Evolutionary conservation across 2,329 filamentous ascomycete genomes (phyloP).

Genomic region (Acephala macrosclerotiorum): DNA sequence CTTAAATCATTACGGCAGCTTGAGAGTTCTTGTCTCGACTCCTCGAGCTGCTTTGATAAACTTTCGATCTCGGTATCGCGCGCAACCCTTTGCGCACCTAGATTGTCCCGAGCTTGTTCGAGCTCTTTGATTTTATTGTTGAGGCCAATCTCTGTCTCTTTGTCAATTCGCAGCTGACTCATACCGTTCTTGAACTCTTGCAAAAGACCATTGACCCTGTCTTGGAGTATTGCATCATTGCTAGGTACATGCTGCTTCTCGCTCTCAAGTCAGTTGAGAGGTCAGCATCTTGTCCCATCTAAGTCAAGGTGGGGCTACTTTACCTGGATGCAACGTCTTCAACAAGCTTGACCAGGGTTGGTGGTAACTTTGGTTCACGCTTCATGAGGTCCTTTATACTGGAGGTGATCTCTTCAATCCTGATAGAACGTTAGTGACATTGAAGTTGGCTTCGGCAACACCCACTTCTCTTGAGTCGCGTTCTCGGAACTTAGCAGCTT

Average conservation of each 20-base stretch:
- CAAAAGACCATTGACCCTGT: constrained; percentile 29
- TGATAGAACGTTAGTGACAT: constrained; percentile 19
- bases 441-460: constrained; percentile 2
- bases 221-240: constrained; percentile 18
- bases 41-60: constrained; percentile 26
- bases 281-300: constrained; percentile 11
- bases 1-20: constrained; percentile 30
- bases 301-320: not conserved
- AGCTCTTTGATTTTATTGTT: constrained; percentile 35
- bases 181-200: constrained; percentile 35
- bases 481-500: constrained; percentile 29
- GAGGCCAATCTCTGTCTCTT: constrained; percentile 30
- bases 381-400: constrained; percentile 27
- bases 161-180: constrained; percentile 29
- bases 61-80: constrained; percentile 27
- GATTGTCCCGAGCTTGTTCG: constrained; percentile 29
- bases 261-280: constrained; percentile 29
- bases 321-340: constrained; percentile 38
- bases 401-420: constrained; percentile 34
- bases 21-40: constrained; percentile 29
- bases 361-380: constrained; percentile 24
- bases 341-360: constrained; percentile 32
- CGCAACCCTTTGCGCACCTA: constrained; percentile 26
- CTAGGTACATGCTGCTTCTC: constrained; percentile 23
- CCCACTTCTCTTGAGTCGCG: constrained; percentile 42